A percentile compares a stretch with the other conserved stretches of the same genome.
These are phyloP conservation scores for Phanerodontia chrysosporium DNA, from an alignment of 768 basidiomycete species.

Conservation along the genomic window DNA sequence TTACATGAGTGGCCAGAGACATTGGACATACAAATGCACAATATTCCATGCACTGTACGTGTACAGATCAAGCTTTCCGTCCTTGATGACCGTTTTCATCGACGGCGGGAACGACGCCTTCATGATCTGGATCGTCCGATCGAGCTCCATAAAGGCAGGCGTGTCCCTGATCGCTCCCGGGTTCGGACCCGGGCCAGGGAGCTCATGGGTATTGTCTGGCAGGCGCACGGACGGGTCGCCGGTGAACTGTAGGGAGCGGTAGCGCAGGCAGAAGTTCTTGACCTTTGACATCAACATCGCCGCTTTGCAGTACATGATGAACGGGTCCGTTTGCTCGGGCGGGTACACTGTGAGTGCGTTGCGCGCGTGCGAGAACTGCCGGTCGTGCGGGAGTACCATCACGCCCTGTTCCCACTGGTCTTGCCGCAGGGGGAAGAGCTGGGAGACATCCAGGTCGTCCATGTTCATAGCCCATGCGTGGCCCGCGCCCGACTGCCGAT, in stretches of 20 bases:
- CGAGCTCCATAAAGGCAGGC: slow-evolving; percentile 59
- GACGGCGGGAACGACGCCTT: slow-evolving; percentile 54
- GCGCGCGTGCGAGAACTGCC: slow-evolving; percentile 64
- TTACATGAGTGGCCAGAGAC: background rate
- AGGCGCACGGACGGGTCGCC: slow-evolving; percentile 48
- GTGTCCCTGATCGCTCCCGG: slow-evolving; percentile 39
- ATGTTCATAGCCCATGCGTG: slow-evolving; percentile 72
- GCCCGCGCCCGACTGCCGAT: slow-evolving; percentile 62
- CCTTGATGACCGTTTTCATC: slow-evolving; percentile 52
- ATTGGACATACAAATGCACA: slow-evolving; percentile 7
- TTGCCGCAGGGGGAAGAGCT: slow-evolving; percentile 61
- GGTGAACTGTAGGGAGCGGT: slow-evolving; percentile 52
- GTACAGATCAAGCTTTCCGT: slow-evolving; percentile 51
- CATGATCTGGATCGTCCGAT: slow-evolving; percentile 52
- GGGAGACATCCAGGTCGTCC: slow-evolving; percentile 72
- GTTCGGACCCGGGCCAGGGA: background rate
- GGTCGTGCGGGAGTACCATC: slow-evolving; percentile 30
- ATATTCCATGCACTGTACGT: slow-evolving; percentile 35
- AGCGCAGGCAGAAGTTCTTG: slow-evolving; percentile 68
- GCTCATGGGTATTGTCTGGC: background rate
- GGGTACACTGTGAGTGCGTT: slow-evolving; percentile 59
- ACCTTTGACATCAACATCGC: slow-evolving; percentile 58
- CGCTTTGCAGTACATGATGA: slow-evolving; percentile 69
- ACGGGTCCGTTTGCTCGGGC: slow-evolving; percentile 65
- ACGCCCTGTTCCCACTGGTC: slow-evolving; percentile 63